Evolutionary conservation across 2,329 filamentous ascomycete species (phyloP), one percentile per base, ranked within the genome.

Genomic region (Xylaria sp.): DNA sequence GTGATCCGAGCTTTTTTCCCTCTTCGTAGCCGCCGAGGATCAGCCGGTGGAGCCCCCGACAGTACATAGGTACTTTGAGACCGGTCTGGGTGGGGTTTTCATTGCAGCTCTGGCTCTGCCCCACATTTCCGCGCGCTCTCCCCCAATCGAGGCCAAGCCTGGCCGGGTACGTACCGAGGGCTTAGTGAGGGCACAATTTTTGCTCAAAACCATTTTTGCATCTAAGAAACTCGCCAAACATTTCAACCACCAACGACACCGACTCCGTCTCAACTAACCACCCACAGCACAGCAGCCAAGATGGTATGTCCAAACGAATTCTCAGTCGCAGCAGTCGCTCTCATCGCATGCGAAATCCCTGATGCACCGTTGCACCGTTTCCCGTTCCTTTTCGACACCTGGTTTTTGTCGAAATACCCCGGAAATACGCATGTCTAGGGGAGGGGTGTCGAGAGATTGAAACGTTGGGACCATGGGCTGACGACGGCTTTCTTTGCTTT

Each of bases 211-310:
- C 77, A 78, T 79, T 75, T 80, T 81, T 78, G 74, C 76, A 79
- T 79, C 77, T 78, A 79, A 75, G 58, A 68, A 68, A 66, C 58
- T 77, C 65, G 67, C 69, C 71, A 72, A 71, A 73, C 78, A 81
- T 76, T 76, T 76, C 75, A 76, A 77, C 77, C 78, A 76, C 75
- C 77, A 81, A 79, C 78, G 78, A 79, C 76, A 78, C 78, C 80
- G 82, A 83, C 78, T 78, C 79, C 80, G 79, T 81, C 81, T 81
- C 79, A 65, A 79, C 64, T 68, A 68, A 68, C 79, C 79, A 79
- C 78, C 79, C 77, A 79, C 77, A 77, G 75, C 70, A 71, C 77
- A 79, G 79, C 78, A 80, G 80, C 77, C 80, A 81, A 84, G 79
- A 86, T 86, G 83, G 83, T 86, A 79, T 46, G 66, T 66, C 19